Percentiles rank a stretch among this genome's conserved stretches.
phyloP scores from a whole-genome alignment of 768 basidiomycete species.

The Arthromyces matolae region DNA sequence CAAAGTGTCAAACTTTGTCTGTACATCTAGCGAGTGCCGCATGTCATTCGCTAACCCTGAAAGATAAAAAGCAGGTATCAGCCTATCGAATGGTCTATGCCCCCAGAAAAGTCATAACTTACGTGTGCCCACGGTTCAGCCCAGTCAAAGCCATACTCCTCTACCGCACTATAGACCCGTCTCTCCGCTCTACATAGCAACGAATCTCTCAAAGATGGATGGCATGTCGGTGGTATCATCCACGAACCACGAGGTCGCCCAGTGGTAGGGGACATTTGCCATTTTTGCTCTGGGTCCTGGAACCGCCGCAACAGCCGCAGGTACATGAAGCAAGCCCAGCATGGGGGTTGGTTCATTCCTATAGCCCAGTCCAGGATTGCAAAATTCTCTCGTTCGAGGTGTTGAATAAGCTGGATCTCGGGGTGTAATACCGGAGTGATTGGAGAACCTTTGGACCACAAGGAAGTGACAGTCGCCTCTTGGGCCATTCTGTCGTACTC shows the following conservation, averaged over 20 bases:
- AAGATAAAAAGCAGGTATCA: no score
- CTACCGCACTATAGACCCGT: conserved; percentile 12
- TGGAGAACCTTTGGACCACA: conserved; percentile 14
- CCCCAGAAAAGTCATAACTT: background rate
- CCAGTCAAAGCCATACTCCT: conserved; percentile 16
- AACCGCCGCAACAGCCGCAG: conserved; percentile 5
- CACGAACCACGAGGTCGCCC: conserved; percentile 14
- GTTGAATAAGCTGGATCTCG: conserved; percentile 15
- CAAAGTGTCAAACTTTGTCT: no score
- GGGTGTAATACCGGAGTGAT: conserved; percentile 13
- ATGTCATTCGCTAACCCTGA: no score
- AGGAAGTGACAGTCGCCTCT: conserved; percentile 1
- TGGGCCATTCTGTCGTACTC: conserved; percentile 8
- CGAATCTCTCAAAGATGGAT: background rate
- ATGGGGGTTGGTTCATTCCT: conserved; percentile 15
- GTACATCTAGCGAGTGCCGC: no score
- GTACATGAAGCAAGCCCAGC: conserved; percentile 16
- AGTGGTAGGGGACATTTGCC: conserved; percentile 14
- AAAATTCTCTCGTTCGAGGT: conserved; percentile 13
- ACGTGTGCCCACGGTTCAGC: conserved; percentile 2
- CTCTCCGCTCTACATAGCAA: conserved; percentile 11
- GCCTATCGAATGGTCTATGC: no score
- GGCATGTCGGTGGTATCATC: conserved; percentile 13
- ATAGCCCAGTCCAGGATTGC: conserved; percentile 7
- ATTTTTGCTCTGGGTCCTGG: background rate